Evolutionary conservation across 2,329 filamentous ascomycete species (phyloP), one percentile per base, ranked within the genome.

Genomic region (Cercospora nicotianae): DNA sequence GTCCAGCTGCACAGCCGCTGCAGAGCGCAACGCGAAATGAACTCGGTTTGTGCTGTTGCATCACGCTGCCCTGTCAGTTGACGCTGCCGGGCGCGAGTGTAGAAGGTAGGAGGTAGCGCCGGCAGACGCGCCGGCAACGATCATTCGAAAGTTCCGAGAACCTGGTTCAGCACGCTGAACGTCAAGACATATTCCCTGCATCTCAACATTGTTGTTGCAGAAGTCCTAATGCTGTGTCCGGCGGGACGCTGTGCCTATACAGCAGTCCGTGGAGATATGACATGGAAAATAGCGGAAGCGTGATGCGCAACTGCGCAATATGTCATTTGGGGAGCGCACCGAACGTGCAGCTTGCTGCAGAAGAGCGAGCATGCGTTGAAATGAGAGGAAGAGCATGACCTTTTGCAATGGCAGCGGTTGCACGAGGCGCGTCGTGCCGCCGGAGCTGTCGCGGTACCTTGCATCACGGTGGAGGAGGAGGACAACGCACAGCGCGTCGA

Each of bases 381-480:
- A 63, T 42, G 65, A 64, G 63, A 60, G 62, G 67, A 68, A 39
- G 58, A 45, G 26, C 26, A 30, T 60, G 55, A 62, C 70, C 68
- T 64, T 63, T 69, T 70, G 62, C 67, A 42, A 65, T 66, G 26
- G 26, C 69, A 65, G 60, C 55, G 61, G 71, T 74, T 18, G 65
- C 33, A 72, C 70, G 60, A 59, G 62, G 60, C 60, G 64, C 33
- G 33, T 20, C 39, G 61, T 53, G 61, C 48, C 36, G 61, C 57
- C 51, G 61, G 58, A 69, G 65, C 62, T 66, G 67, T 68, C 65
- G 58, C 69, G 69, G 72, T 71, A 64, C 70, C 71, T 72, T 75
- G 73, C 73, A 70, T 70, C 23, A 20, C 33, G 60, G 59, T 66
- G 60, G 66, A 64, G 33, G 51, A 48, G 62, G 61, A 57, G 68